A percentile compares a stretch with the other conserved stretches of the same genome.
Evolutionary conservation across 1,139 yeast species (phyloP).

Genomic region (Nakaseomyces bracarensis): DNA sequence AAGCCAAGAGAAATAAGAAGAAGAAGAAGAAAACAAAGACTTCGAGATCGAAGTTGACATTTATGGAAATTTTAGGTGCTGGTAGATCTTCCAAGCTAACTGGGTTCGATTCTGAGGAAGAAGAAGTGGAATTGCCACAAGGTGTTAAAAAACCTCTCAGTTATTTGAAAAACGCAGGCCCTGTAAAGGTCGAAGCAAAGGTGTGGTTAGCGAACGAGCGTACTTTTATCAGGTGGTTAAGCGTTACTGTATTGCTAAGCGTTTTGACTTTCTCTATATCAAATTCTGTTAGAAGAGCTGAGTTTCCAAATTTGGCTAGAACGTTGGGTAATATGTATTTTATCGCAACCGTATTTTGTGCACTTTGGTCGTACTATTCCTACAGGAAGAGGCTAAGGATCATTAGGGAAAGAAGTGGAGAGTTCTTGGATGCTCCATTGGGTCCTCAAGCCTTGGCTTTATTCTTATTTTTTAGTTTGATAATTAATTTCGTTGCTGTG

Average conservation of each 20-base stretch:
- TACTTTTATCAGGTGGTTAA: conserved; percentile 93
- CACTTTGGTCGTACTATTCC: conserved; percentile 81
- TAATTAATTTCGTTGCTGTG: conserved; percentile 65
- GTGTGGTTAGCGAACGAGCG: conserved; percentile 98
- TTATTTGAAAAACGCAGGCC: conserved; percentile 81
- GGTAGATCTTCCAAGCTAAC: conserved; percentile 33
- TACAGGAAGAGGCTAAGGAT: conserved; percentile 63
- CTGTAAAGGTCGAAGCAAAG: conserved; percentile 89
- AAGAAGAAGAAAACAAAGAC: conserved; percentile 10
- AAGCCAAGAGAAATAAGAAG: conserved; percentile 9
- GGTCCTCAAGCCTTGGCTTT: conserved; percentile 79
- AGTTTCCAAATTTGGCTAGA: conserved; percentile 47
- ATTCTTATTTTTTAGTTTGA: conserved; percentile 59
- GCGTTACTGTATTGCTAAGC: conserved; percentile 81
- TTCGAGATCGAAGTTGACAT: conserved; percentile 19
- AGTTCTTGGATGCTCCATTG: conserved; percentile 77
- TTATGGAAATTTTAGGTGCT: conserved; percentile 25
- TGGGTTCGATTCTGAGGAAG: conserved; percentile 81
- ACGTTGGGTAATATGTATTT: conserved; percentile 74
- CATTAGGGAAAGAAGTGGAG: conserved; percentile 74
- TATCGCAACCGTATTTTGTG: conserved; percentile 69
- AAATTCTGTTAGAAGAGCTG: conserved; percentile 61
- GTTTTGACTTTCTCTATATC: conserved; percentile 79
- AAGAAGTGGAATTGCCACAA: conserved; percentile 75
- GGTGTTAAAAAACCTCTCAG: conserved; percentile 79